Base-by-base conservation (phyloP, 2,329 filamentous ascomycete genomes). In the Phyllosticta citribraziliensis region DNA sequence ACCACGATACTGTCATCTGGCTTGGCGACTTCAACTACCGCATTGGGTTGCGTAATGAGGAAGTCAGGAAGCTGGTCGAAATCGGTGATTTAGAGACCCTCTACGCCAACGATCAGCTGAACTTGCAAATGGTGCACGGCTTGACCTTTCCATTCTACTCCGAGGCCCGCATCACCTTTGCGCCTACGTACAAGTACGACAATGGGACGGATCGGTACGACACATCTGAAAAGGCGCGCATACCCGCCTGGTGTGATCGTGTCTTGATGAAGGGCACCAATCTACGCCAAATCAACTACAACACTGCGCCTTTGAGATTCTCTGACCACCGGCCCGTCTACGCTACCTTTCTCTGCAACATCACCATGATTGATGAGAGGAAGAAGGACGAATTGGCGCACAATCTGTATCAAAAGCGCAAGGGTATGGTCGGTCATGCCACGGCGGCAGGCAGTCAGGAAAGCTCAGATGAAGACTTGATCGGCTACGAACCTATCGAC, bases 11-110 rank as follows among this genome's bases (percentile, higher is more conserved):
- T 22, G 87, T 97, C 40, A 87, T 76, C 58, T 99, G 94, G 93
- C 82, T 97, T 52, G 94, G 94, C 5, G 94, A 99, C 73, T 99
- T 99, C 79, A 99, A 99, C 71, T 99, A 99, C 74, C 88, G 94
- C 19, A 96, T 99, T 67, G 93, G 92, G 1, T 80, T 97, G 62
- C 82, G 82, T 53, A 85, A 90, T 65, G 91, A 96, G 50, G 86
- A 82, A 63, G 89, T 91, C 8, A 87, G 89, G 66, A 82, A 86
- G 33, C 77, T 96, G 10, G 84, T 96, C 60, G 83, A 87, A 67
- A 81, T 83, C 60, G 79, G 83, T 25, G 88, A 97, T 68, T 79
- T 96, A 11, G 88, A 88, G 61, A 86, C 82, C 19, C 76, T 97
- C 56, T 95, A 96, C 70, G 88, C 94, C 64, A 95, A 97, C 68